Evolutionary conservation across 2,329 filamentous ascomycete species (phyloP).

Genomic region (Neospermospora avenae): DNA sequence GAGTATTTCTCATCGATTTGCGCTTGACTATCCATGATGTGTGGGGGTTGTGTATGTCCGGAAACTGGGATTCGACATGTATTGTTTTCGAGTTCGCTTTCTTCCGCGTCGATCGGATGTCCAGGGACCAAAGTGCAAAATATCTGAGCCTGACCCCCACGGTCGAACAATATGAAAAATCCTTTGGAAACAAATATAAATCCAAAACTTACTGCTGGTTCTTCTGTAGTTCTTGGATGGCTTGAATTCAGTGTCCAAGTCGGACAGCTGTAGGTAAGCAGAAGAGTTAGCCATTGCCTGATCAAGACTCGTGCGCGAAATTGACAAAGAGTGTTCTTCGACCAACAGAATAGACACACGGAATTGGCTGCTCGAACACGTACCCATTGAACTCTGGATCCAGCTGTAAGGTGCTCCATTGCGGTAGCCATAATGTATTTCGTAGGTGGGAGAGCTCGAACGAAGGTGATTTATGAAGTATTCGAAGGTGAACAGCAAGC

Average conservation of each 20-base stretch:
- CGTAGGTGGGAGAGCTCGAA: not conserved
- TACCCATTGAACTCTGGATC: constrained; percentile 43
- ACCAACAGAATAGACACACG: not conserved
- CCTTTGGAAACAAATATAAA: constrained; percentile 85
- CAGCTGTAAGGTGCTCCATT: constrained; percentile 81
- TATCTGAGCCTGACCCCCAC: not conserved
- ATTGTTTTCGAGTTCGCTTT: not conserved
- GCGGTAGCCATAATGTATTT: constrained; percentile 51
- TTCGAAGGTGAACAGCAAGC: not conserved
- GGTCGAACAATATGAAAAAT: not conserved
- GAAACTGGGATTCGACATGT: not conserved
- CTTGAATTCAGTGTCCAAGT: constrained; percentile 77
- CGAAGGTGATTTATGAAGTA: not conserved
- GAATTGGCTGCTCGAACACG: not conserved
- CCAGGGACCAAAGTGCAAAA: not conserved
- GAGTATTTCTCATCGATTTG: not conserved
- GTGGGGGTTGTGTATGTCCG: not conserved
- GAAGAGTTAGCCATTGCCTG: not conserved
- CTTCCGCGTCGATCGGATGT: not conserved
- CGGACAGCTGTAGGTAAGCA: not conserved
- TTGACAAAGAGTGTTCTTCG: not conserved
- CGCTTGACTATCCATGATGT: too few species aligned
- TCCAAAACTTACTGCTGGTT: constrained; percentile 60
- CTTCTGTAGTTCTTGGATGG: constrained; percentile 89
- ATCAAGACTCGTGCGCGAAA: not conserved